These are phyloP conservation scores for Rhododendron ferrugineum DNA, from an alignment of 148 eudicot species.

Conservation along the genomic window DNA sequence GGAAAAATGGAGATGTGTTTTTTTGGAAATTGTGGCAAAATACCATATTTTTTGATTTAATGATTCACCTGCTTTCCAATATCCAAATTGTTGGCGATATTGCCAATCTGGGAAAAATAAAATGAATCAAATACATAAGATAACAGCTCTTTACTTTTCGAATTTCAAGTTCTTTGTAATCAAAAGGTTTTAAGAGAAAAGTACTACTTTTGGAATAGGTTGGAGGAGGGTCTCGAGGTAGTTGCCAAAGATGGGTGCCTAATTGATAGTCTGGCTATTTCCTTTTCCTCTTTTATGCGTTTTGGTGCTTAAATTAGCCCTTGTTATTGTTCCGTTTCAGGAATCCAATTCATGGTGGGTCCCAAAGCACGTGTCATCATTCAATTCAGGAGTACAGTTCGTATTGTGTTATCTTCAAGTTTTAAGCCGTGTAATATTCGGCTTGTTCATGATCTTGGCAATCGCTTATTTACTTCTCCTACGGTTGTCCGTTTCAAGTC, in stretches of 20 bases:
- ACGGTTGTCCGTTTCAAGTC: slow-evolving; percentile 51
- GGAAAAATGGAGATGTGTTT: neutral
- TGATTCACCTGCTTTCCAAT: neutral
- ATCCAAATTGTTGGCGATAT: neutral
- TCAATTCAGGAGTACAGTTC: slow-evolving; percentile 52
- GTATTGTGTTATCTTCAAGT: slow-evolving; percentile 67
- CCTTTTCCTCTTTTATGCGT: neutral
- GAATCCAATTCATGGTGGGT: slow-evolving; percentile 87
- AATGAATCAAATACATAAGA: neutral
- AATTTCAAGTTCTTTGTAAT: neutral
- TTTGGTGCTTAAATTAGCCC: neutral
- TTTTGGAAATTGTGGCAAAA: neutral
- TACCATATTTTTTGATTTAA: neutral
- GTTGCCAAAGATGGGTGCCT: slow-evolving; percentile 3
- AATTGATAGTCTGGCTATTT: neutral
- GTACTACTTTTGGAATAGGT: neutral
- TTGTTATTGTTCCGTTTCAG: slow-evolving; percentile 24
- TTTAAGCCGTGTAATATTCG: slow-evolving; percentile 64
- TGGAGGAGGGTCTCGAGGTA: neutral
- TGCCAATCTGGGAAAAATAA: neutral
- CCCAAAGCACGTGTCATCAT: slow-evolving; percentile 60
- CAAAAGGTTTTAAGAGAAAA: neutral
- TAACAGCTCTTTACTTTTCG: neutral
- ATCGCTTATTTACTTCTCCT: slow-evolving; percentile 49
- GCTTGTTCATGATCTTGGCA: slow-evolving; percentile 46